Evolutionary conservation across 1,284 basidiomycete genomes (phyloP).

Genomic region (Puccinia sorghi): DNA sequence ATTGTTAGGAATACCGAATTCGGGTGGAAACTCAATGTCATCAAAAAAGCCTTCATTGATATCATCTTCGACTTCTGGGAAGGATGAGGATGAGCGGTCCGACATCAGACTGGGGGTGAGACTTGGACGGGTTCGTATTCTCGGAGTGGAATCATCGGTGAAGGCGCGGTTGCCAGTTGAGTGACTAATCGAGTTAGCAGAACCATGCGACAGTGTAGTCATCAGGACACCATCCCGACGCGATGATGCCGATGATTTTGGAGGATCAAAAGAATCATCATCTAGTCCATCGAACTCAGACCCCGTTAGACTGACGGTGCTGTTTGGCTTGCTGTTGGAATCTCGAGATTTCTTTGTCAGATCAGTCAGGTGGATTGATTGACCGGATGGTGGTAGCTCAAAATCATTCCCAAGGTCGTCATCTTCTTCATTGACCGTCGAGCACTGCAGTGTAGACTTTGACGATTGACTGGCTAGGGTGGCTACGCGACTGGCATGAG

Average conservation of each 20-base stretch:
- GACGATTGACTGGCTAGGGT: neutral
- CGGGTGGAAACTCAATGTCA: conserved; percentile 49
- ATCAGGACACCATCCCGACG: conserved; percentile 13
- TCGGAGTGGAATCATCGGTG: conserved; percentile 28
- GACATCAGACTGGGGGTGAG: conserved; percentile 48
- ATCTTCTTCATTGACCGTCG: conserved; percentile 24
- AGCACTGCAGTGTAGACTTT: conserved; percentile 16
- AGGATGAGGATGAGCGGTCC: conserved; percentile 44
- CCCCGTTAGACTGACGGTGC: conserved; percentile 1
- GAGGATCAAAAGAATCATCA: conserved; percentile 16
- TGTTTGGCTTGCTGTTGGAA: conserved; percentile 17
- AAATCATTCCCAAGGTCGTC: conserved; percentile 38
- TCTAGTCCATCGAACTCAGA: conserved; percentile 18
- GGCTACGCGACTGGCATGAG: neutral
- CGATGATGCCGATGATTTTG: conserved; percentile 29
- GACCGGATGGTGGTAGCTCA: conserved; percentile 38
- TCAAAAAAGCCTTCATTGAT: conserved; percentile 47
- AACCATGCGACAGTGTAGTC: neutral
- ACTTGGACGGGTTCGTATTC: conserved; percentile 38
- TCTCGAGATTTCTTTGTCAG: neutral
- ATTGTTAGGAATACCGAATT: conserved; percentile 47
- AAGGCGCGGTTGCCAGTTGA: conserved; percentile 3
- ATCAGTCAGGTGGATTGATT: conserved; percentile 12
- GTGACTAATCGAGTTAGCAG: conserved; percentile 9
- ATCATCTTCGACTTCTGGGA: conserved; percentile 45